Base-by-base conservation (phyloP, 352 stramenopile genomes). In the Peronospora farinosa region DNA sequence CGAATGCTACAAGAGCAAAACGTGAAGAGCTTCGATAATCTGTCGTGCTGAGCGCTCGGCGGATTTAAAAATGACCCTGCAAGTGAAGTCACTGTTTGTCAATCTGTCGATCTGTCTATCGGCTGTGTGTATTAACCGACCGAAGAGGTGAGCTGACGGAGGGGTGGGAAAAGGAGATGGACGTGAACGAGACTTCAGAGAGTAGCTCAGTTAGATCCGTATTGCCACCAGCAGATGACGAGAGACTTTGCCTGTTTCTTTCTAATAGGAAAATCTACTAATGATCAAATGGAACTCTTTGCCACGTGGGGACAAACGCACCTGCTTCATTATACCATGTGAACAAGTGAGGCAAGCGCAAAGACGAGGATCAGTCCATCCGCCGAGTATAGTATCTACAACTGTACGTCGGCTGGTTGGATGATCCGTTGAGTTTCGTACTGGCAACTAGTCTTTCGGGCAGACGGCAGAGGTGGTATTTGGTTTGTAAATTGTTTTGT, bases 1-100 rank as follows among this genome's bases (percentile, higher is more conserved):
- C 65, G 65, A 71, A 66, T 74, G 61, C 62, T 59, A 44, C 33
- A 19, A 42, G 30, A 50, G 35, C 41, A 74, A 71, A 74, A 42
- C 65, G 65, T 74, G 31, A 55, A 50, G 37, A 28, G 28, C 40
- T 54, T 51, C 28, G 19, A 49, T 68, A 72, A 71, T 74, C 61
- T 66, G 64, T 57, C 54, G 60, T 68, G 62, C 62, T 30, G 47
- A 67, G 47, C 39, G 61, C 65, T 67, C 58, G 65, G 51, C 58
- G 51, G 61, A 74, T 74, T 74, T 47, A 54, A 51, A 67, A 74
- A 71, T 74, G 65, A 28, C 17, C 36, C 35, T 37, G 39, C 16
- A 37, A 19, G 15, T 17, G 36, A 30, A 23, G 17, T 27, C 19
- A 43, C 38, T 21, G 37, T 41, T 13, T 43, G 38, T 28, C 38